These are phyloP conservation scores for Crucihimalaya himalaica DNA, from an alignment of 345 rosid species.

Conservation along the genomic window DNA sequence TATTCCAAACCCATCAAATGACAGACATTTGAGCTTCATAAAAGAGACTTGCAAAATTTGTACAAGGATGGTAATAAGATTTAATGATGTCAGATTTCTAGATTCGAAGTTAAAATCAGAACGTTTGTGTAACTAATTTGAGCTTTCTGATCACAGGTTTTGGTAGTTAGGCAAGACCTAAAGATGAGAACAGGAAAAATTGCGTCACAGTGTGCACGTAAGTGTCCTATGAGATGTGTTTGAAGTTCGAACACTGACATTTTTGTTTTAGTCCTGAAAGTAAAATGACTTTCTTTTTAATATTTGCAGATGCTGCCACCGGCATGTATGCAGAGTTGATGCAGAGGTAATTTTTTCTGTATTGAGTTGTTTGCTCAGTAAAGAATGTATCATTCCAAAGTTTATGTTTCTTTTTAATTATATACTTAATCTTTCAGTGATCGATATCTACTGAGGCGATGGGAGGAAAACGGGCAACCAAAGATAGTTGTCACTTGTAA, in stretches of 20 bases:
- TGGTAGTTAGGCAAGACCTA: conserved; percentile 90
- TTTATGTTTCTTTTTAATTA: conserved; percentile 25
- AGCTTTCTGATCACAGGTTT: conserved; percentile 57
- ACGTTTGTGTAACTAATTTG: conserved; percentile 11
- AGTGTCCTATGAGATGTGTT: conserved; percentile 31
- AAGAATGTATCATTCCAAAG: neutral
- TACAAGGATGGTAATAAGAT: neutral
- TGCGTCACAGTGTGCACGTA: conserved; percentile 94
- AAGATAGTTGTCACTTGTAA: conserved; percentile 86
- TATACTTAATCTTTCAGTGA: conserved; percentile 50
- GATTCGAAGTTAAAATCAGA: neutral
- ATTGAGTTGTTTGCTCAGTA: conserved; percentile 11
- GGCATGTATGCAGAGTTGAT: conserved; percentile 82
- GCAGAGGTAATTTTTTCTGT: conserved; percentile 53
- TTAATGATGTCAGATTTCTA: conserved; percentile 15
- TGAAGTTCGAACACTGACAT: neutral
- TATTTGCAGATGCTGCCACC: conserved; percentile 79
- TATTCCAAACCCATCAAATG: neutral
- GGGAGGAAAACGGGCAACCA: conserved; percentile 91
- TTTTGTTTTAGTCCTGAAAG: neutral
- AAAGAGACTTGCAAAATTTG: neutral
- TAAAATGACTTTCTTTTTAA: conserved; percentile 12
- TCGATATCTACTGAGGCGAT: conserved; percentile 62
- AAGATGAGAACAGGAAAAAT: conserved; percentile 86
- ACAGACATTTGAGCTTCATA: neutral